A percentile compares a stretch with the other conserved stretches of the same genome.
These are phyloP conservation scores for Ustulina deusta DNA, from an alignment of 2,329 filamentous ascomycete genomes.

Conservation along the genomic window DNA sequence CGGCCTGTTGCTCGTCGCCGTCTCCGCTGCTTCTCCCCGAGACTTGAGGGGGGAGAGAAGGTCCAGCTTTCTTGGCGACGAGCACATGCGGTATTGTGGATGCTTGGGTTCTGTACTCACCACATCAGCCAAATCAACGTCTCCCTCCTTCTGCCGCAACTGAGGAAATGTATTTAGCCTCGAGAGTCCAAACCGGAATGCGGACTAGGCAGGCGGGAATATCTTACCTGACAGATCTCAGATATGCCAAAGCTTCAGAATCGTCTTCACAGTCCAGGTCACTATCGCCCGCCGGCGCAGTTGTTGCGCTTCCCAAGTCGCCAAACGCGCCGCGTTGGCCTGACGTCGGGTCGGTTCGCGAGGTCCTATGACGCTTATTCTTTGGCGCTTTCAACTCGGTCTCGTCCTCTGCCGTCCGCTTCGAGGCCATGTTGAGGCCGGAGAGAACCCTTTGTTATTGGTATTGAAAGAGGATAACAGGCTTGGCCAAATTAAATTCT, in stretches of 20 bases:
- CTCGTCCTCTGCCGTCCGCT: constrained; percentile 45
- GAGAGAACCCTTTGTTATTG: neutral
- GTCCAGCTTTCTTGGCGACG: constrained; percentile 69
- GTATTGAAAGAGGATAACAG: neutral
- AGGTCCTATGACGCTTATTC: constrained; percentile 42
- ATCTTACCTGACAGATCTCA: constrained; percentile 70
- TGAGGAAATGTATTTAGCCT: constrained; percentile 45
- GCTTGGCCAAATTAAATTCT: neutral
- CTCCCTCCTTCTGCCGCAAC: constrained; percentile 39
- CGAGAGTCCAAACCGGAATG: constrained; percentile 27
- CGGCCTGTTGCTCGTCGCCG: constrained; percentile 50
- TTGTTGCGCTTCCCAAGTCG: constrained; percentile 60
- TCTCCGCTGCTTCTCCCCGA: constrained; percentile 47
- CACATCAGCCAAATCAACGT: constrained; percentile 59
- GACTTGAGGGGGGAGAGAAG: constrained; percentile 59
- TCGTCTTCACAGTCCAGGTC: constrained; percentile 68
- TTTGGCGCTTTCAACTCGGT: constrained; percentile 35
- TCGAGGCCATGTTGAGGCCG: constrained; percentile 40
- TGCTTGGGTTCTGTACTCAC: constrained; percentile 78
- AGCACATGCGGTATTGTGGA: constrained; percentile 77
- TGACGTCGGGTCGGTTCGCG: constrained; percentile 61
- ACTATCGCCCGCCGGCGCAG: constrained; percentile 52
- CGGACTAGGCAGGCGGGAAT: neutral
- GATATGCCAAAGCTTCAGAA: constrained; percentile 68
- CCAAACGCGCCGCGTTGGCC: constrained; percentile 71